Conservation (phyloP, 192 early-diverging fungal species). For the Mortierella antarctica region DNA sequence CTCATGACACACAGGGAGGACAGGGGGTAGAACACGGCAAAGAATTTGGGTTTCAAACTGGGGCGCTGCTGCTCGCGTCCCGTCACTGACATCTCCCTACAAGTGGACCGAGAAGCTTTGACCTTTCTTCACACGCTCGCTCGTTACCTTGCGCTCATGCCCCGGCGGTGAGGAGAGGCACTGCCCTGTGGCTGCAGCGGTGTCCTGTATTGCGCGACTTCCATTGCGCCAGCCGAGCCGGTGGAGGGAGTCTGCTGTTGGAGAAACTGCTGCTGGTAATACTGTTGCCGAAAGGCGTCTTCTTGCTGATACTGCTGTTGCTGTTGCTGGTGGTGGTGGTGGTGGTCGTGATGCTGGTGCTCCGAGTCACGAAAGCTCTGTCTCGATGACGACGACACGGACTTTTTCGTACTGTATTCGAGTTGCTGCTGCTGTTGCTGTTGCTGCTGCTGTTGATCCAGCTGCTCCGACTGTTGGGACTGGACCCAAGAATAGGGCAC, state of each 20-base stretch:
- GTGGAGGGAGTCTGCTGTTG: slow-evolving; percentile 24
- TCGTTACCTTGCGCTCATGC: slow-evolving; percentile 39
- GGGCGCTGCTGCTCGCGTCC: too few species aligned
- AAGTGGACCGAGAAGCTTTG: not conserved
- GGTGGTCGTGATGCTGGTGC: slow-evolving; percentile 13
- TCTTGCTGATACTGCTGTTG: slow-evolving; percentile 47
- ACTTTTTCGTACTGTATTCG: slow-evolving; percentile 8
- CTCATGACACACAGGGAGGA: too few species aligned
- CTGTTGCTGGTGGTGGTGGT: slow-evolving; percentile 28
- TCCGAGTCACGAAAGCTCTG: slow-evolving; percentile 44
- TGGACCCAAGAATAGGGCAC: slow-evolving; percentile 52
- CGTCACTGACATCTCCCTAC: not conserved
- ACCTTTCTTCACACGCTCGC: not conserved
- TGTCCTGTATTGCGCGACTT: slow-evolving; percentile 12
- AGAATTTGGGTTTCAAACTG: too few species aligned
- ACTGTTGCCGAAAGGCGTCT: slow-evolving; percentile 45
- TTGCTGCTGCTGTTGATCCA: slow-evolving; percentile 14
- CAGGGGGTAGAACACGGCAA: too few species aligned
- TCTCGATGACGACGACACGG: slow-evolving; percentile 24
- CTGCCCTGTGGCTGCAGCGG: slow-evolving; percentile 24
- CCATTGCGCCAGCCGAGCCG: not conserved
- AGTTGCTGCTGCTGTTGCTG: slow-evolving; percentile 19
- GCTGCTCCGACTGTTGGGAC: slow-evolving; percentile 26
- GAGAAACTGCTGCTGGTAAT: slow-evolving; percentile 47
- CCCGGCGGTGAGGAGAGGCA: slow-evolving; percentile 42